phyloP scores from a whole-genome alignment of 768 basidiomycete genomes.

The Auriscalpium vulgare region DNA sequence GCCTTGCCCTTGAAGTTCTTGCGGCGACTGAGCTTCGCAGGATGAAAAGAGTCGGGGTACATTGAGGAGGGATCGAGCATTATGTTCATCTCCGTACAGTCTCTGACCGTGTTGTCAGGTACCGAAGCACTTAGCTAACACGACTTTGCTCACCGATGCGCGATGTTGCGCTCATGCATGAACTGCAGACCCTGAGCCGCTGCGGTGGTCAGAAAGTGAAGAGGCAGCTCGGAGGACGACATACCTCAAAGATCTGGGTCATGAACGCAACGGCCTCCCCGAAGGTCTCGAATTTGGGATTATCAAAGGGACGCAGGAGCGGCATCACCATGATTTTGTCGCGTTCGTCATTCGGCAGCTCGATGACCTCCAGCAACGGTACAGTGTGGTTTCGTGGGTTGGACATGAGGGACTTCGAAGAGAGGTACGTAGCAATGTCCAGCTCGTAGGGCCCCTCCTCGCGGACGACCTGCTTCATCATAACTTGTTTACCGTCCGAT shows the following conservation, averaged over 20 bases:
- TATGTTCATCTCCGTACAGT: constrained; percentile 7
- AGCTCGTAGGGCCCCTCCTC: constrained; percentile 7
- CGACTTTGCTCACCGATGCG: constrained; percentile 13
- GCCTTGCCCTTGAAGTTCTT: constrained; percentile 4
- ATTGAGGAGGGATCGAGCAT: constrained; percentile 8
- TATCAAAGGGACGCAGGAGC: constrained; percentile 11
- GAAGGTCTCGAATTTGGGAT: constrained; percentile 18
- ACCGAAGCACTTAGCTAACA: neutral
- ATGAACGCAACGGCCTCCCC: constrained; percentile 21
- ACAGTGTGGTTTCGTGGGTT: constrained; percentile 20
- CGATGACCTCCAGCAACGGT: constrained; percentile 13
- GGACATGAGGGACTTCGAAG: neutral
- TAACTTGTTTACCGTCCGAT: constrained; percentile 13
- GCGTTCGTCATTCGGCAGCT: constrained; percentile 4
- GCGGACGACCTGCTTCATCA: constrained; percentile 12
- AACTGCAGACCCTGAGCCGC: constrained; percentile 16
- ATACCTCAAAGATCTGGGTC: constrained; percentile 18
- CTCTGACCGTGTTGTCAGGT: neutral
- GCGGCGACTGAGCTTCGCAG: neutral
- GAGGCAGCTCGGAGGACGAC: neutral
- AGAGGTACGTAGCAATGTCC: constrained; percentile 3
- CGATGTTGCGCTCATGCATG: constrained; percentile 16
- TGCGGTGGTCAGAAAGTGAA: neutral
- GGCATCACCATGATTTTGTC: constrained; percentile 17
- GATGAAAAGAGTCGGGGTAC: constrained; percentile 8